Evolutionary conservation across 345 rosid species (phyloP).

Genomic region (Gossypium australe): DNA sequence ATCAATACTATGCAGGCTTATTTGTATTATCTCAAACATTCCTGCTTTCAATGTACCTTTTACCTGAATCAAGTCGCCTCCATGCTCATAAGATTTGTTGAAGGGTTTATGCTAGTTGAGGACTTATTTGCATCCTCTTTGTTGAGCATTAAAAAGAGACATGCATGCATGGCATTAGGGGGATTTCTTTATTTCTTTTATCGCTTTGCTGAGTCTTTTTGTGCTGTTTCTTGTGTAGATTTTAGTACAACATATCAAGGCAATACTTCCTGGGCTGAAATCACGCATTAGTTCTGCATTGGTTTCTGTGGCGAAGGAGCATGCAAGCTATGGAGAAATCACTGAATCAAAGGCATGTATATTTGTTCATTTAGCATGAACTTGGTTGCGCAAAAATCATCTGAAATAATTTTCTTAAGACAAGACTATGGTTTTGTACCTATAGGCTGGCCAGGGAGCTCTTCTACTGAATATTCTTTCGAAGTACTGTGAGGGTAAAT

Average conservation of each 20-base stretch:
- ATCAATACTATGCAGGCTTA: background rate
- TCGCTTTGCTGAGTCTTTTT: slow-evolving; percentile 3
- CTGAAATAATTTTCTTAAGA: background rate
- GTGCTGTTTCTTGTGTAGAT: slow-evolving; percentile 40
- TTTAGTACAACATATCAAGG: slow-evolving; percentile 80
- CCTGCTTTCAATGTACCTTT: background rate
- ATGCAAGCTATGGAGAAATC: slow-evolving; percentile 86
- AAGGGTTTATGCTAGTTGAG: background rate
- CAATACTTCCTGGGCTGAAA: slow-evolving; percentile 76
- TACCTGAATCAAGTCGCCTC: background rate
- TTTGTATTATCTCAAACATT: background rate
- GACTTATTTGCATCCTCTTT: background rate
- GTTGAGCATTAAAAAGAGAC: background rate
- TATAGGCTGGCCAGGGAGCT: slow-evolving; percentile 95
- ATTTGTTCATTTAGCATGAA: background rate
- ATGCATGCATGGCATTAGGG: background rate
- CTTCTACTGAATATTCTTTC: slow-evolving; percentile 87
- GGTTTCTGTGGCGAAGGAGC: slow-evolving; percentile 83
- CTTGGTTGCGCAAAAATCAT: background rate
- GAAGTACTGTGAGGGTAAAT: slow-evolving; percentile 81
- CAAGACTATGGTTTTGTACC: slow-evolving; percentile 12
- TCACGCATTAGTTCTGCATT: slow-evolving; percentile 66
- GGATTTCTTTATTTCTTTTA: background rate
- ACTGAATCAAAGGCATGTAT: slow-evolving; percentile 74
- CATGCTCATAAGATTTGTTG: background rate